phyloP scores from a whole-genome alignment of 345 rosid species.

The Moringa oleifera region DNA sequence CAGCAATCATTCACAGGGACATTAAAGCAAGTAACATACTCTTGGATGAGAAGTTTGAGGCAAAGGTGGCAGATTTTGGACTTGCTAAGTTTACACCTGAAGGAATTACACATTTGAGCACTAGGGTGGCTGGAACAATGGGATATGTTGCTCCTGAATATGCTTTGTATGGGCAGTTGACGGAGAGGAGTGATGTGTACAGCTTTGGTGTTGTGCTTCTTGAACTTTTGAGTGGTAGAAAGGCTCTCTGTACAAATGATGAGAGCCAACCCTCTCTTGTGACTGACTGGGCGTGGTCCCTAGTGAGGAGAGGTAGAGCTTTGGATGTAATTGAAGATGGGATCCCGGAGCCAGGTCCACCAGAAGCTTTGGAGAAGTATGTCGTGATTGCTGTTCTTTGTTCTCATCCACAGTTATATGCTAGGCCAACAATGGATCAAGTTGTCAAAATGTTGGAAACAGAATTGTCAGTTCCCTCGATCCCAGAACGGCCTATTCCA shows the following conservation, averaged over 20 bases:
- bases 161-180: constrained; percentile 80
- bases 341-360: constrained; percentile 51
- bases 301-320: constrained; percentile 56
- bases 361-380: constrained; percentile 73
- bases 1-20: constrained; percentile 75
- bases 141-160: constrained; percentile 98
- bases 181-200: constrained; percentile 84
- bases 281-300: constrained; percentile 91
- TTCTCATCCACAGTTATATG: constrained; percentile 82
- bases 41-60: constrained; percentile 72
- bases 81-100: constrained; percentile 84
- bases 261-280: constrained; percentile 60
- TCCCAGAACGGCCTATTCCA: constrained; percentile 81
- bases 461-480: constrained; percentile 55
- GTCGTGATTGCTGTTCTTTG: constrained; percentile 76
- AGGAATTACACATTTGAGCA: constrained; percentile 80
- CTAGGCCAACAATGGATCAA: constrained; percentile 94
- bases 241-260: constrained; percentile 48
- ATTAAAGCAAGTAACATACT: constrained; percentile 88
- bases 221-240: constrained; percentile 83
- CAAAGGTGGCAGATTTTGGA: constrained; percentile 88
- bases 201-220: constrained; percentile 89
- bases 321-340: constrained; percentile 76
- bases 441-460: constrained; percentile 90
- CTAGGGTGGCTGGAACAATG: constrained; percentile 93